Evolutionary conservation across 345 rosid genomes (phyloP), one percentile per base, ranked within the genome.

Genomic region (Eutrema japonicum): DNA sequence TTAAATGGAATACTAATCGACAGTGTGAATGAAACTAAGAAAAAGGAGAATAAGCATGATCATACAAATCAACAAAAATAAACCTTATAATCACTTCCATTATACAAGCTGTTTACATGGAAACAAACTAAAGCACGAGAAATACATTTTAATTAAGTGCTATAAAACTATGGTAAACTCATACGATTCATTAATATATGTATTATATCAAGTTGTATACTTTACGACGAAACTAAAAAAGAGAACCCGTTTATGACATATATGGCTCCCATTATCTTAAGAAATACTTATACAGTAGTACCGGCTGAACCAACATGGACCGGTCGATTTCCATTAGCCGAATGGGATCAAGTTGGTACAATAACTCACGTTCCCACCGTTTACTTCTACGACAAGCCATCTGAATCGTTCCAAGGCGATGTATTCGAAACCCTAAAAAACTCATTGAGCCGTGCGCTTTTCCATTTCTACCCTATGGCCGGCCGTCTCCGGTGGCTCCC

Each of bases 311-410:
- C 86, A 35, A 82, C 88, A 1, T 74, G 79, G 77, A 76, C 66
- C 5, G 86, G 86, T 45, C 57, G 43, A 11, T 68, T 82, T 4
- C 40, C 82, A 37, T 70, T 87, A 38, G 73, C 89, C 10, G 89
- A 81, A 46, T 82, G 79, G 83, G 92, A 87, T 70, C 89, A 83
- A 64, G 72, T 85, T 5, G 88, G 88, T 14, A 63, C 80, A 36
- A 72, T 87, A 58, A 82, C 88, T 54, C 92, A 85, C 38, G 73
- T 87, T 40, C 89, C 89, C 63, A 85, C 89, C 72, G 62, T 87
- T 71, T 87, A 87, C 77, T 85, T 87, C 79, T 87, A 85, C 52
- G 45, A 43, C 52, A 81, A 82, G 30, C 56, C 83, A 3, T 64
- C 70, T 11, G 56, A 73, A 8, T 71, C 66, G 38, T 79, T 82